These are phyloP conservation scores for Mrakia frigida DNA, from an alignment of 768 basidiomycete genomes.

Conservation along the genomic window DNA sequence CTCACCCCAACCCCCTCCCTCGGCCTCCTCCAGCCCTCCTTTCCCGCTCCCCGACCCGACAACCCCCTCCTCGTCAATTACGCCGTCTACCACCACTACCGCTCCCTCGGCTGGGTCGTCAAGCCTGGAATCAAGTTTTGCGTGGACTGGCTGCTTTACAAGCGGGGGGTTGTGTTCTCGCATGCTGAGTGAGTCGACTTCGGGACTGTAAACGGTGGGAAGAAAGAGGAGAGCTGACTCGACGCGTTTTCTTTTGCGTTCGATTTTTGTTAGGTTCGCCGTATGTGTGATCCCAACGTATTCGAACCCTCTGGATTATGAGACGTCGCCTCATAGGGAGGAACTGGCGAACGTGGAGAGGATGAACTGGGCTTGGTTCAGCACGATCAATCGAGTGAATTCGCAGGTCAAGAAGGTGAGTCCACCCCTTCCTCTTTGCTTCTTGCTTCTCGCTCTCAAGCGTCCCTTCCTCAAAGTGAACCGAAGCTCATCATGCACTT, in stretches of 20 bases:
- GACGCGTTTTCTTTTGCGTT: background rate
- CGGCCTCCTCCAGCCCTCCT: conserved; percentile 42
- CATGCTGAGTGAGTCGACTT: conserved; percentile 82
- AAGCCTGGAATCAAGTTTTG: conserved; percentile 97
- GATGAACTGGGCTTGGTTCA: conserved; percentile 88
- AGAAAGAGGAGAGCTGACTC: background rate
- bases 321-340: conserved; percentile 50
- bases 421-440: background rate
- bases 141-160: conserved; percentile 89
- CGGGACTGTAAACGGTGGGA: no score
- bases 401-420: conserved; percentile 90
- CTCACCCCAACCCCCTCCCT: conserved; percentile 39
- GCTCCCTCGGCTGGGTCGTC: conserved; percentile 94
- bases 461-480: conserved; percentile 23
- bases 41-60: conserved; percentile 52
- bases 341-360: conserved; percentile 37
- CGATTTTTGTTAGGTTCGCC: conserved; percentile 66
- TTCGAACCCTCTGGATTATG: conserved; percentile 69
- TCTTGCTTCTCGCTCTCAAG: background rate
- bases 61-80: conserved; percentile 91
- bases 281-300: conserved; percentile 86
- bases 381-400: conserved; percentile 93
- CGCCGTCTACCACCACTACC: conserved; percentile 86
- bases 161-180: conserved; percentile 85
- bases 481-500: background rate